Base-by-base conservation (phyloP, 2,329 filamentous ascomycete genomes). In the Pseudonectria foliicola region DNA sequence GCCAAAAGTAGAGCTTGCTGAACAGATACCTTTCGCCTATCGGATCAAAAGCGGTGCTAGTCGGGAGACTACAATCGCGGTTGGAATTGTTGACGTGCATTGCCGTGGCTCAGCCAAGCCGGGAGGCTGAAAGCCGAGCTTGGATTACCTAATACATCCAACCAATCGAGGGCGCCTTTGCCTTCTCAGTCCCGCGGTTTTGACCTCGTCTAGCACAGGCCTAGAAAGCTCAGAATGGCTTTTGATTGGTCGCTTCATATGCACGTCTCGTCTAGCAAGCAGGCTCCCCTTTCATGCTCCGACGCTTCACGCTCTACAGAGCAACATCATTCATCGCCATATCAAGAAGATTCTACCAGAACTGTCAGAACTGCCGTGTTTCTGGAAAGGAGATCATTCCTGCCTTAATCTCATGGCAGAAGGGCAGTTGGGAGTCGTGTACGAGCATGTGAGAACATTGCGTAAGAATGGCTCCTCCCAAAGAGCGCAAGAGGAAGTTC, bases 401-500 rank as follows among this genome's bases (percentile, higher is more conserved):
- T 29, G 10, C 14, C 7, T 18, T 24, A 6, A 10, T 15, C 15
- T 7, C 25, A 29, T 34, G 15, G 25, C 12, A 25, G 13, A 16
- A 29, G 8, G 27, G 13, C 27, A 21, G 18, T 21, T 8, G 8
- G 18, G 5, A 21, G 8, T 8, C 18, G 18, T 8, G 18, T 21
- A 21, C 13, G 13, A 29, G 13, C 16, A 30, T 30, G 27, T 18
- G 16, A 10, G 21, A 37, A 36, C 31, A 47, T 42, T 40, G 37
- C 27, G 29, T 45, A 35, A 48, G 35, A 30, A 61, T 61, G 57
- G 56, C 52, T 31, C 58, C 51, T 27, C 57, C 55, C 25, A 58
- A 56, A 51, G 55, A 57, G 41, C 54, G 60, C 40, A 57, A 61
- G 46, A 53, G 60, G 36, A 59, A 51, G 38, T 61, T 62, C 35